Base-by-base conservation (phyloP, 192 early-diverging fungal genomes). In the Oehlia diaphana region DNA sequence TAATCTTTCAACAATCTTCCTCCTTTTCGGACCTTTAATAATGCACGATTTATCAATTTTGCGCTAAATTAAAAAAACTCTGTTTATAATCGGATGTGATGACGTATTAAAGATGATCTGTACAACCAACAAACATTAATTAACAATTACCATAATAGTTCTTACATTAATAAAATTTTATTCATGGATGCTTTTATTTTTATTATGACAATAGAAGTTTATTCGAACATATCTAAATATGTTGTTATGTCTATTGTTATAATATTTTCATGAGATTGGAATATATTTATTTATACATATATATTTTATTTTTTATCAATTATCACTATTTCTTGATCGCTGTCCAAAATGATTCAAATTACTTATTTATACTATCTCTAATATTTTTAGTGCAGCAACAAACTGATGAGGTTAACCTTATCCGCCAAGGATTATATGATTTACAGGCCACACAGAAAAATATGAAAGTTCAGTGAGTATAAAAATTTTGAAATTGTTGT, bases 401-500 rank as follows among this genome's bases (percentile, higher is more conserved):
- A 71, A 71, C 65, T 26, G 77, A 79, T 35, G 77, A 79, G 49
- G 77, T 79, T 26, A 61, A 31, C 23, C 33, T 62, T 28, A 79
- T 79, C 69, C 66, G 77, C 33, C 77, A 79, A 62, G 50, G 68
- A 37, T 79, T 79, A 67, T 79, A 68, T 19, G 77, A 79, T 61
- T 71, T 79, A 79, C 77, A 79, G 12, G 68, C 68, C 0, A 79
- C 66, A 44, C 77, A 79, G n/a, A 58, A 64, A 69, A 47, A 77
- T 19, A 81, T 77, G 65, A 81, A 81, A 69, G 47, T 44, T 77
- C 63, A 81, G 67, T 77, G 77, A 68, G 67, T 69, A 50, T 53
- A 26, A 79, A 26, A 6, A 49, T 37, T 28, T 70, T 70, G 19
- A n/a, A 35, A n/a, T 44, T 42, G 47, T 70, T 39, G 28, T 31